Percentiles rank a stretch among this genome's conserved stretches.
Evolutionary conservation across 495 filamentous ascomycete genomes (phyloP).

Genomic region (Xylaria curta): DNA sequence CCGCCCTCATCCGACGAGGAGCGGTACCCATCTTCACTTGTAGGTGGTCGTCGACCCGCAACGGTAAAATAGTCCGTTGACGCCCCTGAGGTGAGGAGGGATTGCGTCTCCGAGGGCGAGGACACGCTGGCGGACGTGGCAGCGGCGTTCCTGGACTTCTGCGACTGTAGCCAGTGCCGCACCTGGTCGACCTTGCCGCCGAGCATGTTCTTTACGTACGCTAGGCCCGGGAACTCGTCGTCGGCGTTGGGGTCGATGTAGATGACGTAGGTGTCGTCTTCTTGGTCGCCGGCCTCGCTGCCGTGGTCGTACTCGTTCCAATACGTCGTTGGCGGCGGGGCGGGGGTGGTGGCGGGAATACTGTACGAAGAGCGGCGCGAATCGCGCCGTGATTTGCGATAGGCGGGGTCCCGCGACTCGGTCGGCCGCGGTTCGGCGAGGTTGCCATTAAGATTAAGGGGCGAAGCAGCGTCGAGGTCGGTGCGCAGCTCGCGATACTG

Average conservation of each 20-base stretch:
- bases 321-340: slow-evolving; percentile 44
- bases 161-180: slow-evolving; percentile 48
- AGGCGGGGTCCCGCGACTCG: slow-evolving; percentile 22
- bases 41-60: slow-evolving; percentile 35
- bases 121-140: background rate
- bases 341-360: background rate
- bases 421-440: slow-evolving; percentile 28
- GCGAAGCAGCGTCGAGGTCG: slow-evolving; percentile 54
- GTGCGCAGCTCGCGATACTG: slow-evolving; percentile 63
- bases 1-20: slow-evolving; percentile 34
- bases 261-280: slow-evolving; percentile 60
- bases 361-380: slow-evolving; percentile 33
- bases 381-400: slow-evolving; percentile 26
- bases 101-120: slow-evolving; percentile 38
- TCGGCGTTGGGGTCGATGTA: slow-evolving; percentile 62
- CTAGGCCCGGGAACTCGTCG: slow-evolving; percentile 54
- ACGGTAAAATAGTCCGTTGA: slow-evolving; percentile 42
- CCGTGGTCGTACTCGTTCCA: slow-evolving; percentile 74
- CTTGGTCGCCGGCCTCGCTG: slow-evolving; percentile 57
- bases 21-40: slow-evolving; percentile 34
- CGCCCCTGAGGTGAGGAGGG: slow-evolving; percentile 39
- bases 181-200: slow-evolving; percentile 52
- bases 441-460: slow-evolving; percentile 25
- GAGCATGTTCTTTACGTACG: slow-evolving; percentile 49
- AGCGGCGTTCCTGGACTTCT: slow-evolving; percentile 11